phyloP scores from a whole-genome alignment of 1,139 yeast genomes.

The Pneumocystis oryctolagi region DNA sequence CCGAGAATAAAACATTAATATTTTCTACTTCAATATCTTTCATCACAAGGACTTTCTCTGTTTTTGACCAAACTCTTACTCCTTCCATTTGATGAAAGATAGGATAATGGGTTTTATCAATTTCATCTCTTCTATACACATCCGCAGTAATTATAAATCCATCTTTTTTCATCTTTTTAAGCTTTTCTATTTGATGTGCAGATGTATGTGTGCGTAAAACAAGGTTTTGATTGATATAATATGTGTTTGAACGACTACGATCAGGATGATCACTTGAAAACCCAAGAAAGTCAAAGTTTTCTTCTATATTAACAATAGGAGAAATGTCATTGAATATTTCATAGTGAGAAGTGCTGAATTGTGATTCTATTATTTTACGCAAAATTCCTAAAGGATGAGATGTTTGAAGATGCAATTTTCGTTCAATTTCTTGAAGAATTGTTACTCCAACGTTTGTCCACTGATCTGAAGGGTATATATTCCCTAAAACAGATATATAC shows the following conservation, averaged over 20 bases:
- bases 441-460: constrained; percentile 79
- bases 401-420: constrained; percentile 58
- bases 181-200: constrained; percentile 59
- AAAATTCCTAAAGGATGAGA: constrained; percentile 84
- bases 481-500: constrained; percentile 30
- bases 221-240: constrained; percentile 59
- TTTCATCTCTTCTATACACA: constrained; percentile 88
- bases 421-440: constrained; percentile 51
- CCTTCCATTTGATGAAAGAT: constrained; percentile 98
- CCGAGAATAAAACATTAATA: constrained; percentile 50
- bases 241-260: constrained; percentile 80
- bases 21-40: constrained; percentile 28
- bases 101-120: constrained; percentile 91
- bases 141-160: constrained; percentile 92
- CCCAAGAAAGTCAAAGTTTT: constrained; percentile 83
- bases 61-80: constrained; percentile 66
- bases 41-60: constrained; percentile 26
- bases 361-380: constrained; percentile 53
- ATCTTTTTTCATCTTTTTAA: constrained; percentile 49
- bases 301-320: constrained; percentile 68
- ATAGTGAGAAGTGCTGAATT: constrained; percentile 35
- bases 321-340: constrained; percentile 66
- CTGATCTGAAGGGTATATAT: constrained; percentile 45
- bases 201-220: constrained; percentile 87
- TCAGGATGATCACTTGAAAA: constrained; percentile 92